phyloP scores from a whole-genome alignment of 2,329 filamentous ascomycete species.

The Didymella keratinophila region DNA sequence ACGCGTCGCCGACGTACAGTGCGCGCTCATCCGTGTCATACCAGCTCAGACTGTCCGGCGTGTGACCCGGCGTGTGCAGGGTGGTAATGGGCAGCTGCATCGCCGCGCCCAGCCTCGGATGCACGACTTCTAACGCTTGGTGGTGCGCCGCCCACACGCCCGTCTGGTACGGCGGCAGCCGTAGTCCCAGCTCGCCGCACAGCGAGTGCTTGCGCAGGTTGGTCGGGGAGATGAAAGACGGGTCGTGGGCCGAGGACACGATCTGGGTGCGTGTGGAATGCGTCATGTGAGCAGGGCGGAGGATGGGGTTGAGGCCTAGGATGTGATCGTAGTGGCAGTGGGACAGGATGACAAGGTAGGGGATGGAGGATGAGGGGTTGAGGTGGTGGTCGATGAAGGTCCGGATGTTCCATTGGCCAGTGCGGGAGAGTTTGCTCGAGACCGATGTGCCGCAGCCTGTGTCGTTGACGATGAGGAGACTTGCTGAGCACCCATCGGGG shows the following conservation, averaged over 20 bases:
- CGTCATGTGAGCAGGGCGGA: not conserved
- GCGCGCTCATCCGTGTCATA: slow-evolving; percentile 17
- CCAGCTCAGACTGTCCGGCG: slow-evolving; percentile 23
- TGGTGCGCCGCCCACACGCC: slow-evolving; percentile 6
- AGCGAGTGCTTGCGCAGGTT: slow-evolving; percentile 12
- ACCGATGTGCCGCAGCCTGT: slow-evolving; percentile 10
- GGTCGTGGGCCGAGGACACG: slow-evolving; percentile 3
- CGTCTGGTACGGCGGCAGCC: slow-evolving; percentile 4
- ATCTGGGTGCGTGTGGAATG: slow-evolving; percentile 2
- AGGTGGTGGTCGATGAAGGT: slow-evolving; percentile 24
- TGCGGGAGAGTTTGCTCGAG: not conserved
- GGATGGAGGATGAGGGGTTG: slow-evolving; percentile 10
- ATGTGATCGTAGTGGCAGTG: slow-evolving; percentile 28
- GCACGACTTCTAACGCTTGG: not conserved
- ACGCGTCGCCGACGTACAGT: slow-evolving; percentile 21
- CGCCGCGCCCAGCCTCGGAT: not conserved
- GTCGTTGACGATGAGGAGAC: slow-evolving; percentile 16
- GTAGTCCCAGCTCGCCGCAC: slow-evolving; percentile 3
- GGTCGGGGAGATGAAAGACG: slow-evolving; percentile 6
- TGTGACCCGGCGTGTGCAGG: slow-evolving; percentile 24
- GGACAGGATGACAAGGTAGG: slow-evolving; percentile 23
- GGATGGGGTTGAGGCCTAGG: slow-evolving; percentile 17
- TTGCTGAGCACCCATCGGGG: slow-evolving; percentile 1
- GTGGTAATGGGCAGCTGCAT: slow-evolving; percentile 15
- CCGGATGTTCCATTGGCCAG: slow-evolving; percentile 15